Percentiles rank a stretch among this genome's conserved stretches.
phyloP scores from a whole-genome alignment of 495 filamentous ascomycete species.

The Trichoderma gamsii region DNA sequence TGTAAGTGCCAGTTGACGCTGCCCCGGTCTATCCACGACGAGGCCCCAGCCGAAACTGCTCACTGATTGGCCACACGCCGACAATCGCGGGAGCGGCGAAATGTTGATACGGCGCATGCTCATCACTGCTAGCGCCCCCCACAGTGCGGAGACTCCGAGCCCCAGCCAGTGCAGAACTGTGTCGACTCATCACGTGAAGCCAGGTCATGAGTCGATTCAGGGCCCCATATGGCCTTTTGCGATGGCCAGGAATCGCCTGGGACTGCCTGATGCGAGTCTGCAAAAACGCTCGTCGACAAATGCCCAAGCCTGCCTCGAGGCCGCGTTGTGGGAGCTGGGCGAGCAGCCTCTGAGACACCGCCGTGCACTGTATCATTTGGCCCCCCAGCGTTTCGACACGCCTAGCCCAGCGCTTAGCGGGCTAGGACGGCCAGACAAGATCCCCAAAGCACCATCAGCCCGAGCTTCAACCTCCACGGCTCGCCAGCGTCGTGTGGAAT shows the following conservation, averaged over 20 bases:
- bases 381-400: slow-evolving; percentile 3
- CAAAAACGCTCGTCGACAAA: background rate
- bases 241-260: background rate
- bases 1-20: background rate
- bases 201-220: slow-evolving; percentile 14
- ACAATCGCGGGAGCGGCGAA: background rate
- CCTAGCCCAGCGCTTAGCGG: slow-evolving; percentile 13
- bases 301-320: background rate
- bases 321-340: slow-evolving; percentile 6
- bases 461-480: slow-evolving; percentile 3
- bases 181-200: slow-evolving; percentile 11
- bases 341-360: background rate
- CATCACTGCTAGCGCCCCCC: background rate
- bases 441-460: slow-evolving; percentile 9
- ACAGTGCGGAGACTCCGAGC: background rate
- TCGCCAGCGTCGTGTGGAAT: slow-evolving; percentile 13
- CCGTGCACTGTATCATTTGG: slow-evolving; percentile 12
- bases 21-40: background rate
- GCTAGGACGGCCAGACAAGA: slow-evolving; percentile 3
- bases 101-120: slow-evolving; percentile 7
- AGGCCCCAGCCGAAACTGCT: background rate
- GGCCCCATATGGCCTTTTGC: slow-evolving; percentile 5
- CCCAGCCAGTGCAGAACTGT: slow-evolving; percentile 1
- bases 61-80: slow-evolving; percentile 11
- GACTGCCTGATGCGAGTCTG: background rate